Evolutionary conservation across 2,329 filamentous ascomycete genomes (phyloP).

Genomic region (Alternaria brassicicola): DNA sequence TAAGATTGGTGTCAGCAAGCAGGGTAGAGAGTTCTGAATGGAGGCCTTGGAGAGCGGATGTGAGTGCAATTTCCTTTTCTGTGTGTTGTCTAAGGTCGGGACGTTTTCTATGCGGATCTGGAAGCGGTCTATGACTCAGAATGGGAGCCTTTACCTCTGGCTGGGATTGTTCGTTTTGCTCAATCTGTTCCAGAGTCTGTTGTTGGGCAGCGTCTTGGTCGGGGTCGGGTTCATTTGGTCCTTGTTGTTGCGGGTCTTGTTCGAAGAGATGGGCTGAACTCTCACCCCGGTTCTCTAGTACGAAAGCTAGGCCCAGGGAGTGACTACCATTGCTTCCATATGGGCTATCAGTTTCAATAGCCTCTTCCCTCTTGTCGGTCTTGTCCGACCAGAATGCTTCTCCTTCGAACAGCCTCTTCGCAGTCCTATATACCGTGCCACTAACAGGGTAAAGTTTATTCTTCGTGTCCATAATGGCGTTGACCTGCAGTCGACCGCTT

Average conservation of each 20-base stretch:
- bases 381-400: slow-evolving; percentile 33
- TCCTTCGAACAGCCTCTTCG: slow-evolving; percentile 47
- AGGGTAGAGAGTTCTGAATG: background rate
- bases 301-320: slow-evolving; percentile 31
- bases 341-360: background rate
- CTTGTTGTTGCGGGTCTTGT: background rate
- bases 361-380: background rate
- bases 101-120: slow-evolving; percentile 8
- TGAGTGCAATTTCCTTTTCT: background rate
- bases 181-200: background rate
- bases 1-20: background rate
- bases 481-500: slow-evolving; percentile 47
- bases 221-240: background rate
- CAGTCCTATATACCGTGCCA: slow-evolving; percentile 47
- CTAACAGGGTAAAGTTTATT: slow-evolving; percentile 31
- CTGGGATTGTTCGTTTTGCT: slow-evolving; percentile 1
- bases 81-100: background rate
- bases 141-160: background rate
- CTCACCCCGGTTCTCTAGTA: slow-evolving; percentile 20
- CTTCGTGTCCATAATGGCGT: slow-evolving; percentile 38
- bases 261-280: slow-evolving; percentile 18
- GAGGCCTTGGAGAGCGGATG: slow-evolving; percentile 2
- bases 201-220: background rate
- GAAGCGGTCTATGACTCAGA: slow-evolving; percentile 8
- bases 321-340: slow-evolving; percentile 19